Conservation (phyloP, 345 rosid species). For the Mangifera indica region DNA sequence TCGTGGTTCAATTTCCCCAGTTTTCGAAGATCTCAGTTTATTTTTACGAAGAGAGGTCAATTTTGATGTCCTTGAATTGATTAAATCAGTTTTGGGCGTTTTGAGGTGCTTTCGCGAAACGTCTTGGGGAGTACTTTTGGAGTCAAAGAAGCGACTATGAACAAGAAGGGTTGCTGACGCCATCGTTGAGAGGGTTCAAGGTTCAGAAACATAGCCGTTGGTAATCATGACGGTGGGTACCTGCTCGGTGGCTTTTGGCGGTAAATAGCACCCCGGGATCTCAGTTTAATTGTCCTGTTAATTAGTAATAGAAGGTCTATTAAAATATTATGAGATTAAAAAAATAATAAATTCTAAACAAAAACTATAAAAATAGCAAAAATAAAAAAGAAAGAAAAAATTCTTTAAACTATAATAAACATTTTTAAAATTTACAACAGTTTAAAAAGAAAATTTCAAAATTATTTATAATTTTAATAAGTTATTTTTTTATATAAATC, state of each 20-base stretch:
- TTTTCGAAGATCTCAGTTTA: slow-evolving; percentile 1
- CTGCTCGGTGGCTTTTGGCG: slow-evolving; percentile 28
- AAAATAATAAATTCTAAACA: no score
- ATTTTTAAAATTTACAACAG: no score
- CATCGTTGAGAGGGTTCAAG: slow-evolving; percentile 28
- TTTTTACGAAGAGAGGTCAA: not conserved
- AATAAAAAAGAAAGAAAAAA: no score
- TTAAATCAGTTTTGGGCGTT: slow-evolving; percentile 9
- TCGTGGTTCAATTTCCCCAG: slow-evolving; percentile 7
- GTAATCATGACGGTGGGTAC: not conserved
- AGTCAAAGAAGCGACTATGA: slow-evolving; percentile 29
- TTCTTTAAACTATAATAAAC: no score
- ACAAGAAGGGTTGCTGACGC: slow-evolving; percentile 24
- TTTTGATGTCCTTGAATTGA: slow-evolving; percentile 27
- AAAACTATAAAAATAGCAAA: no score
- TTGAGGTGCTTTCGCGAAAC: slow-evolving; percentile 28
- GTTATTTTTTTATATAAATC: no score
- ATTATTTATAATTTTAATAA: not conserved
- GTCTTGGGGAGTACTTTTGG: slow-evolving; percentile 21
- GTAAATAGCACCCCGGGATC: no score
- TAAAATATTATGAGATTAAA: no score
- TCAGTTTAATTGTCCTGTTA: no score
- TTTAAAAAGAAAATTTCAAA: no score
- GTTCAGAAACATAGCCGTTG: slow-evolving; percentile 1
- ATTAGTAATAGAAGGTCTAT: no score